These are phyloP conservation scores for Nemania abortiva DNA, from an alignment of 2,329 filamentous ascomycete genomes.

Conservation along the genomic window DNA sequence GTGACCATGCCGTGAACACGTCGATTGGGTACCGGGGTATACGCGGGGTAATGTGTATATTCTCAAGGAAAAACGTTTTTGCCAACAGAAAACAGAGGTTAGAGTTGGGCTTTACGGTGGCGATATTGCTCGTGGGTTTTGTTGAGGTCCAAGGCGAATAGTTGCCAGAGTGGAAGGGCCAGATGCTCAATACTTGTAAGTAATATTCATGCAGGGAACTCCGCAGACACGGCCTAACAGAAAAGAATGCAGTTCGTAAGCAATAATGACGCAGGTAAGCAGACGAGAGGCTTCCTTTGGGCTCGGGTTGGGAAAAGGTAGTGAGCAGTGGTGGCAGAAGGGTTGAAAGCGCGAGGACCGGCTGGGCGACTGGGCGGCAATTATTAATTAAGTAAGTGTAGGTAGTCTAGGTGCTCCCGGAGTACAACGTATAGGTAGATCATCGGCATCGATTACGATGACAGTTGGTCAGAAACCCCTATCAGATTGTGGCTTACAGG, in stretches of 20 bases:
- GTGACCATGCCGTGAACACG: not conserved
- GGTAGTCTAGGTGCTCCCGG: not conserved
- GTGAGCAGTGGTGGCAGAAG: conserved; percentile 15
- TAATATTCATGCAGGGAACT: not conserved
- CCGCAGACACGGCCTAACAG: not conserved
- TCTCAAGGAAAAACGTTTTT: not conserved
- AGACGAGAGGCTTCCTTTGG: not conserved
- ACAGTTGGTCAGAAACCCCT: conserved; percentile 39
- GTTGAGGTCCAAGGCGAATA: not conserved
- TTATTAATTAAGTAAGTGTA: conserved; percentile 23
- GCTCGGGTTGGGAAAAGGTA: not conserved
- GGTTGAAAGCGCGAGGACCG: conserved; percentile 23
- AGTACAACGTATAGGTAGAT: not conserved
- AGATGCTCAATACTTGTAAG: conserved; percentile 12
- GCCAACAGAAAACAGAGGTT: not conserved
- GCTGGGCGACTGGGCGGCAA: conserved; percentile 25
- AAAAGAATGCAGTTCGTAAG: not conserved
- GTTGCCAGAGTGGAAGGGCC: not conserved
- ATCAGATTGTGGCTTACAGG: conserved; percentile 47
- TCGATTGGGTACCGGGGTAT: not conserved
- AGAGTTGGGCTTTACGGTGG: not conserved
- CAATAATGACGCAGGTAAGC: not conserved
- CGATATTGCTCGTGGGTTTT: not conserved
- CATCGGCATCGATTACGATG: conserved; percentile 37
- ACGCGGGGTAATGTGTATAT: not conserved